Evolutionary conservation across 2,329 filamentous ascomycete genomes (phyloP).

Genomic region (Phyllosticta citribraziliensis): DNA sequence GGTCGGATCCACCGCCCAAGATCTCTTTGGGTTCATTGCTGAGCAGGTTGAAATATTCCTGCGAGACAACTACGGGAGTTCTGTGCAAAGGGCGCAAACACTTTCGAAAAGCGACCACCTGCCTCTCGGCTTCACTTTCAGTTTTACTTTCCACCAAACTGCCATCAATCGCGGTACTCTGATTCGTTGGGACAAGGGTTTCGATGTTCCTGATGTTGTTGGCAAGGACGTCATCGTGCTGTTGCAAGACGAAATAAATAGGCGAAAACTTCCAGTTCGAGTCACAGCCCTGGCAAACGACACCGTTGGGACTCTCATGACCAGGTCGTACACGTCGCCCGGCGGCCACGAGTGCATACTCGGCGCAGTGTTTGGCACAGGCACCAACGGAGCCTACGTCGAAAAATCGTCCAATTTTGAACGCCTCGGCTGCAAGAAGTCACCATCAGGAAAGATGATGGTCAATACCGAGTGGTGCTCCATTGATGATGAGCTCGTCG

Average conservation of each 20-base stretch:
- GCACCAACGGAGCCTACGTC: conserved; percentile 92
- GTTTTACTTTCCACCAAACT: conserved; percentile 85
- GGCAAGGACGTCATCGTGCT: conserved; percentile 83
- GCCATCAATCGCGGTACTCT: conserved; percentile 88
- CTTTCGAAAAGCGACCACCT: conserved; percentile 39
- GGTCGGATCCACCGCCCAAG: conserved; percentile 62
- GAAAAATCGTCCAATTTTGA: conserved; percentile 72
- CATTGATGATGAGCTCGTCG: conserved; percentile 86
- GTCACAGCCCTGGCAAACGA: conserved; percentile 84
- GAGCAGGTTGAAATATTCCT: conserved; percentile 88
- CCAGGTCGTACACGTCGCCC: conserved; percentile 78
- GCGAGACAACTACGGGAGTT: conserved; percentile 58
- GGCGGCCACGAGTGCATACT: conserved; percentile 56
- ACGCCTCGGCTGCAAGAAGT: conserved; percentile 37
- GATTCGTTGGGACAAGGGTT: conserved; percentile 96
- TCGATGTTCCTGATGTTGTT: conserved; percentile 87
- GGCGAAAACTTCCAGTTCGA: conserved; percentile 70
- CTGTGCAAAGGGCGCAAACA: neutral
- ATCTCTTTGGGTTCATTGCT: conserved; percentile 91
- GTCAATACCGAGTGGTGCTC: conserved; percentile 98
- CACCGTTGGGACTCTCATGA: conserved; percentile 84
- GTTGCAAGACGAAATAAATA: conserved; percentile 67
- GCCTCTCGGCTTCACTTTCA: conserved; percentile 90
- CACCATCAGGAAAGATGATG: conserved; percentile 47
- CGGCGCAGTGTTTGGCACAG: conserved; percentile 88